Percentiles rank a stretch among this genome's conserved stretches.
These are phyloP conservation scores for Kickxella alabastrina DNA, from an alignment of 192 early-diverging fungal species.

Conservation along the genomic window DNA sequence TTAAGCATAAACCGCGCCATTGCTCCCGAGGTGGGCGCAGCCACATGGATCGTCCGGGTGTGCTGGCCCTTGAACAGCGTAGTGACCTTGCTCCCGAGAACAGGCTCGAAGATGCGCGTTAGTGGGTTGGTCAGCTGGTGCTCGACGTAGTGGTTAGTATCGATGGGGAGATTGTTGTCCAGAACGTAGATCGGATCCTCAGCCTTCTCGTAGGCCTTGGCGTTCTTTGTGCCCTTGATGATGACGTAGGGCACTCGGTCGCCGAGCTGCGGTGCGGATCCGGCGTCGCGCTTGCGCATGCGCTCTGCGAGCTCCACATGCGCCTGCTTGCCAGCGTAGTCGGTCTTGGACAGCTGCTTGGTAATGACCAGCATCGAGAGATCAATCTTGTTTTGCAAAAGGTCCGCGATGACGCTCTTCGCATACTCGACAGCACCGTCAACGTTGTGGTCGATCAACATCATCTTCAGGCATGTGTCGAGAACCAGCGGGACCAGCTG, in stretches of 20 bases:
- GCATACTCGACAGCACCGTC: conserved; percentile 80
- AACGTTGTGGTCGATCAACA: conserved; percentile 86
- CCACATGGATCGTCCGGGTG: conserved; percentile 75
- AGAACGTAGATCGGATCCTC: conserved; percentile 99
- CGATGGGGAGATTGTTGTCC: conserved; percentile 96
- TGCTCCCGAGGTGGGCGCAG: conserved; percentile 82
- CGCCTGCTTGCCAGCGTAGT: conserved; percentile 93
- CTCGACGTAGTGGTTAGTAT: conserved; percentile 94
- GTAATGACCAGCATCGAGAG: conserved; percentile 94
- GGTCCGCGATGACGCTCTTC: conserved; percentile 84
- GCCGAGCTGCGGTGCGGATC: conserved; percentile 91
- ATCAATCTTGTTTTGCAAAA: conserved; percentile 96
- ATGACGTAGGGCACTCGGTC: conserved; percentile 98
- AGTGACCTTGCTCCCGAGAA: conserved; percentile 83
- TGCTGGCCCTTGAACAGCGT: conserved; percentile 76
- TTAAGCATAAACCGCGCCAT: conserved; percentile 94
- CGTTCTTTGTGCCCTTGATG: conserved; percentile 77
- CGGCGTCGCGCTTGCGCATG: conserved; percentile 94
- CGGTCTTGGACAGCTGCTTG: conserved; percentile 91
- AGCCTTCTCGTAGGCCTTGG: conserved; percentile 93
- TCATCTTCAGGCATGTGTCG: conserved; percentile 84
- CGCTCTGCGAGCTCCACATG: conserved; percentile 94
- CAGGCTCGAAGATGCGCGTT: conserved; percentile 92
- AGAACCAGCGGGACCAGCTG: conserved; percentile 88
- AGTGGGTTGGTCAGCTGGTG: conserved; percentile 95